Evolutionary conservation across 805 yeast species (phyloP).

Genomic region (Yarrowia yakushimensis): DNA sequence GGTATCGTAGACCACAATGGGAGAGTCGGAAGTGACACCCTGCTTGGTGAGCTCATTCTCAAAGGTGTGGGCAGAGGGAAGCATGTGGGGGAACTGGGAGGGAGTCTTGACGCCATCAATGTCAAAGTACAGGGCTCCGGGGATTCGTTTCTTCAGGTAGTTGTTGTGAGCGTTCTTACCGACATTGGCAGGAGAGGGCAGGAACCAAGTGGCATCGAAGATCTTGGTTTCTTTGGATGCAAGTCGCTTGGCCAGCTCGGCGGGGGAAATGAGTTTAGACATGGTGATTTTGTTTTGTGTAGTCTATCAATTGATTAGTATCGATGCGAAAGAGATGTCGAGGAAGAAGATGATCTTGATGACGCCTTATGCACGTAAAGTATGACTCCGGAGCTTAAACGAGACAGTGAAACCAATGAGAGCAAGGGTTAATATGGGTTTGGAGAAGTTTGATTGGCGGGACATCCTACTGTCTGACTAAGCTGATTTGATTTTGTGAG

Average conservation of each 20-base stretch:
- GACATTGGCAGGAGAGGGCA: conserved; percentile 68
- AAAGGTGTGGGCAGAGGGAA: conserved; percentile 62
- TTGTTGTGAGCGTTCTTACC: conserved; percentile 50
- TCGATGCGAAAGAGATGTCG: neutral
- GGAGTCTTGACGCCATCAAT: conserved; percentile 64
- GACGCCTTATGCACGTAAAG: neutral
- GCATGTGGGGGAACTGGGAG: conserved; percentile 84
- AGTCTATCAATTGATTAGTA: neutral
- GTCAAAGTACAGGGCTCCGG: conserved; percentile 70
- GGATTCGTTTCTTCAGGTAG: conserved; percentile 56
- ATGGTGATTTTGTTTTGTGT: neutral
- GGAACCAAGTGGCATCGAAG: conserved; percentile 88
- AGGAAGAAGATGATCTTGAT: neutral
- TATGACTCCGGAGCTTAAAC: neutral
- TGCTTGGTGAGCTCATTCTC: conserved; percentile 41
- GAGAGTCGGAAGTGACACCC: conserved; percentile 45
- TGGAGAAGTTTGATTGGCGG: neutral
- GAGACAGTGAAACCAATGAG: neutral
- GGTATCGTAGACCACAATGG: conserved; percentile 77
- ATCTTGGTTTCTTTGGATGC: conserved; percentile 43
- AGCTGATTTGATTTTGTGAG: too few relatives aligned
- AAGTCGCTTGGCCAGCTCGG: conserved; percentile 23
- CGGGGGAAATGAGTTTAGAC: conserved; percentile 17
- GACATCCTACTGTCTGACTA: neutral
- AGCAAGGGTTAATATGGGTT: neutral